These are phyloP conservation scores for Zea luxurians DNA, from an alignment of 176 grass and related monocot species.

Conservation along the genomic window DNA sequence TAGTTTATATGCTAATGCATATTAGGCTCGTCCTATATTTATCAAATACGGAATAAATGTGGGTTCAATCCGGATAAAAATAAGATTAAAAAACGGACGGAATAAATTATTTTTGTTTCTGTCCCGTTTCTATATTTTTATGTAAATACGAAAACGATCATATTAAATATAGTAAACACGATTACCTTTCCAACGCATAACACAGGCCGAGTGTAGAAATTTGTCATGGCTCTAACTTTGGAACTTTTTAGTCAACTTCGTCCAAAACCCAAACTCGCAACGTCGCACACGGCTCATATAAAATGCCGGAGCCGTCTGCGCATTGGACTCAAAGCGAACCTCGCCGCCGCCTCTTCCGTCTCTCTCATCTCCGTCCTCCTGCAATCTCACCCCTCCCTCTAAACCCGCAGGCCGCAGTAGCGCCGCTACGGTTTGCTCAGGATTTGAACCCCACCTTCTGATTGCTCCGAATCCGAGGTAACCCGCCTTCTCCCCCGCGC, in stretches of 20 bases:
- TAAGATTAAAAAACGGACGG: too few species aligned
- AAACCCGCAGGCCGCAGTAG: conserved; percentile 41
- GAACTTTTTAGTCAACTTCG: neutral
- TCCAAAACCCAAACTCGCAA: conserved; percentile 8
- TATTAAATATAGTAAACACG: too few species aligned
- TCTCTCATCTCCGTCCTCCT: neutral
- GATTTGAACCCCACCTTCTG: conserved; percentile 7
- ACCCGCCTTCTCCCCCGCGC: neutral
- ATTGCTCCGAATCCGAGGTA: conserved; percentile 39
- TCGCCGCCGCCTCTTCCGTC: conserved; percentile 30
- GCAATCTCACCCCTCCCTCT: neutral
- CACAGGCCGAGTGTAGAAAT: too few species aligned
- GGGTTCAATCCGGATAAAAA: too few species aligned
- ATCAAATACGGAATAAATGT: too few species aligned
- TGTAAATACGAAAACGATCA: too few species aligned
- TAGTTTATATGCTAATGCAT: too few species aligned
- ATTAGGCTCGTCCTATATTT: too few species aligned
- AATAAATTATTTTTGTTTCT: too few species aligned
- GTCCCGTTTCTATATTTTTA: too few species aligned
- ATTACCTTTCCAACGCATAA: too few species aligned
- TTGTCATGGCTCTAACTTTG: neutral
- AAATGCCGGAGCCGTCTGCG: neutral
- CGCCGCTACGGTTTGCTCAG: conserved; percentile 50
- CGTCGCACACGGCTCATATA: conserved; percentile 21
- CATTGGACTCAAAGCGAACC: conserved; percentile 34